phyloP scores from a whole-genome alignment of 805 yeast species.

The Brettanomyces sp. region DNA sequence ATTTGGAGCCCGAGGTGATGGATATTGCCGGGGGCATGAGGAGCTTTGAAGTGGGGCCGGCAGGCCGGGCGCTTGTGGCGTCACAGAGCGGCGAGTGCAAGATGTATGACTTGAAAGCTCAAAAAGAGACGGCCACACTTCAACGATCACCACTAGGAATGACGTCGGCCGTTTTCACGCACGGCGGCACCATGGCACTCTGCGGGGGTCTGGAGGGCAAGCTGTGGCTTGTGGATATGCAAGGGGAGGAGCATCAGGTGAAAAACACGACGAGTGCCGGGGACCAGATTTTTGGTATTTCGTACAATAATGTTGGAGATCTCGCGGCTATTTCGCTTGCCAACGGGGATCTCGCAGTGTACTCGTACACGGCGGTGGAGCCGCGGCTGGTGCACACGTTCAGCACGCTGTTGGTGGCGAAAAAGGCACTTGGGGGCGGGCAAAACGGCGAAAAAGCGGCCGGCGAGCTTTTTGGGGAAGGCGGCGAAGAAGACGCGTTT shows the following conservation, averaged over 20 bases:
- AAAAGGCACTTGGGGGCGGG: conserved; percentile 15
- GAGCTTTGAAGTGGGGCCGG: conserved; percentile 24
- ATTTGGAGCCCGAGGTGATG: conserved; percentile 51
- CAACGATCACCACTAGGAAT: conserved; percentile 37
- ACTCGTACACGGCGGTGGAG: conserved; percentile 42
- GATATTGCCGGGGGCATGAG: conserved; percentile 42
- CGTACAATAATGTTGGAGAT: conserved; percentile 51
- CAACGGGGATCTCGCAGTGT: conserved; percentile 50
- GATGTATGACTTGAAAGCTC: conserved; percentile 24
- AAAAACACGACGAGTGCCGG: conserved; percentile 28
- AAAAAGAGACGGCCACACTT: conserved; percentile 22
- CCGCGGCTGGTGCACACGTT: conserved; percentile 44
- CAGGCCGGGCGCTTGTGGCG: conserved; percentile 6
- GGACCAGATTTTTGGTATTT: conserved; percentile 48
- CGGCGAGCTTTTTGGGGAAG: conserved; percentile 30
- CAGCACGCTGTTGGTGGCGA: conserved; percentile 27
- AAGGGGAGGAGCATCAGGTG: conserved; percentile 22
- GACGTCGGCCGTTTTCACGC: conserved; percentile 47
- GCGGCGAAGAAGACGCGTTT: conserved; percentile 23
- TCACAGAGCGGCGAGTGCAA: conserved; percentile 36
- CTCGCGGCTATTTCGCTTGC: conserved; percentile 48
- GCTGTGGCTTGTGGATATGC: conserved; percentile 32
- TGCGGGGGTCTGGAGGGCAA: conserved; percentile 64
- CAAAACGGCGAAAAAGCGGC: conserved; percentile 11
- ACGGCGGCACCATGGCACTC: conserved; percentile 47